Conservation (phyloP, 2,329 filamentous ascomycete genomes). For the Blumeria hordei region DNA sequence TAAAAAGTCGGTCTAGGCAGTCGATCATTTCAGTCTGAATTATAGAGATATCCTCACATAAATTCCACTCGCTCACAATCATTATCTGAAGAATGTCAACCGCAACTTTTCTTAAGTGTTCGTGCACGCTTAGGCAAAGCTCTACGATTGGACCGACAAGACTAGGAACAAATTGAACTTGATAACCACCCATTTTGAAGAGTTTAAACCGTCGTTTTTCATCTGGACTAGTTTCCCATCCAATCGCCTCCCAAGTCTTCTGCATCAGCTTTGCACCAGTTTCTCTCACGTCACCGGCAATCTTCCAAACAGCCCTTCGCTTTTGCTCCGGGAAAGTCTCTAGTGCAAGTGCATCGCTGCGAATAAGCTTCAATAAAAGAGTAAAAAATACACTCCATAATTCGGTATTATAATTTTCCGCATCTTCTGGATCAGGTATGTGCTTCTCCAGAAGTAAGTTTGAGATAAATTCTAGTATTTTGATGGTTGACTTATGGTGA, state of each 20-base stretch:
- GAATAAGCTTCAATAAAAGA: constrained; percentile 68
- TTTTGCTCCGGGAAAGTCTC: constrained; percentile 97
- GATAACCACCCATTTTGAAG: constrained; percentile 75
- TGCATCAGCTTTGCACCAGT: constrained; percentile 68
- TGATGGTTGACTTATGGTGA: constrained; percentile 76
- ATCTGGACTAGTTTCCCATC: constrained; percentile 74
- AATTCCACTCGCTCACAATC: constrained; percentile 94
- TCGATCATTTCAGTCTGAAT: constrained; percentile 96
- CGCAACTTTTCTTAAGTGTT: constrained; percentile 68
- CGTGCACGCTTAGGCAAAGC: constrained; percentile 84
- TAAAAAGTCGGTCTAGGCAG: constrained; percentile 73
- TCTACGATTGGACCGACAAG: constrained; percentile 81
- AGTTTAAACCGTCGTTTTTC: constrained; percentile 58
- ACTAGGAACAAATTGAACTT: constrained; percentile 90
- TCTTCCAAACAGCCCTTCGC: constrained; percentile 90
- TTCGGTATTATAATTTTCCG: constrained; percentile 59
- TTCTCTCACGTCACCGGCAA: constrained; percentile 86
- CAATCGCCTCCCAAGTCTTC: constrained; percentile 80
- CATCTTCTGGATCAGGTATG: constrained; percentile 73
- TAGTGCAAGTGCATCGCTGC: constrained; percentile 66
- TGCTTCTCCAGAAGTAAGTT: constrained; percentile 61
- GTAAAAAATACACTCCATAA: constrained; percentile 88
- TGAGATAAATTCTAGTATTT: constrained; percentile 60
- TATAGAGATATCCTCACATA: constrained; percentile 75
- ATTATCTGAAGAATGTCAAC: constrained; percentile 90